Evolutionary conservation across 225 moss, liverwort and hornwort genomes (phyloP).

Genomic region (Pseudisothecium myosuroides): DNA sequence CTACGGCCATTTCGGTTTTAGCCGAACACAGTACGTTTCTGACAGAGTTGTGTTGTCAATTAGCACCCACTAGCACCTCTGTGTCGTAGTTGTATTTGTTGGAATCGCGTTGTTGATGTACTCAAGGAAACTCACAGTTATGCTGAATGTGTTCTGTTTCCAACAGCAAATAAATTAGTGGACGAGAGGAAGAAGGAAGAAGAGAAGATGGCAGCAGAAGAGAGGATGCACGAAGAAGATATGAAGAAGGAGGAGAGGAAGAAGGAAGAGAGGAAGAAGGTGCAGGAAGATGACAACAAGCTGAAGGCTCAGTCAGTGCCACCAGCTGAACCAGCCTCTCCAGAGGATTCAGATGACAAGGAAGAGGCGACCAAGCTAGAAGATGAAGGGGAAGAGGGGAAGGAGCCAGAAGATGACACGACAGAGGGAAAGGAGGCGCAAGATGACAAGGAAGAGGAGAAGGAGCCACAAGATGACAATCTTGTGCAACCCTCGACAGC

Average conservation of each 20-base stretch:
- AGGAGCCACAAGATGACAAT: too few species aligned
- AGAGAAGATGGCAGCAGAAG: too few species aligned
- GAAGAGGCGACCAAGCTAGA: too few species aligned
- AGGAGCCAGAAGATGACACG: too few species aligned
- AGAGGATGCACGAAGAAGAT: too few species aligned
- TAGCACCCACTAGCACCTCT: neutral
- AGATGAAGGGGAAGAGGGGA: too few species aligned
- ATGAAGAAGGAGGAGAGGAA: neutral
- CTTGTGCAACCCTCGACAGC: rapidly evolving
- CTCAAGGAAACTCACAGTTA: rapidly evolving
- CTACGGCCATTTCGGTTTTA: too few species aligned
- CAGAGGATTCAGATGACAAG: too few species aligned
- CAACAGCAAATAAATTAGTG: neutral
- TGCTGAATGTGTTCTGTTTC: neutral
- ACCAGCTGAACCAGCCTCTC: rapidly evolving
- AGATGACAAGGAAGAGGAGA: too few species aligned
- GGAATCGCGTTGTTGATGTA: neutral
- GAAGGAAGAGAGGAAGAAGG: too few species aligned
- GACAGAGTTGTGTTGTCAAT: neutral
- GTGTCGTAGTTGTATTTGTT: neutral
- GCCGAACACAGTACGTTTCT: neutral
- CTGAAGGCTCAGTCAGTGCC: rapidly evolving
- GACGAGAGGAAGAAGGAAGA: too few species aligned
- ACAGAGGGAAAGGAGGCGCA: too few species aligned
- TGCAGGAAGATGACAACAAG: neutral